A percentile compares a stretch with the other conserved stretches of the same genome.
These are phyloP conservation scores for Colletotrichum simmondsii DNA, from an alignment of 2,329 filamentous ascomycete genomes.

Conservation along the genomic window DNA sequence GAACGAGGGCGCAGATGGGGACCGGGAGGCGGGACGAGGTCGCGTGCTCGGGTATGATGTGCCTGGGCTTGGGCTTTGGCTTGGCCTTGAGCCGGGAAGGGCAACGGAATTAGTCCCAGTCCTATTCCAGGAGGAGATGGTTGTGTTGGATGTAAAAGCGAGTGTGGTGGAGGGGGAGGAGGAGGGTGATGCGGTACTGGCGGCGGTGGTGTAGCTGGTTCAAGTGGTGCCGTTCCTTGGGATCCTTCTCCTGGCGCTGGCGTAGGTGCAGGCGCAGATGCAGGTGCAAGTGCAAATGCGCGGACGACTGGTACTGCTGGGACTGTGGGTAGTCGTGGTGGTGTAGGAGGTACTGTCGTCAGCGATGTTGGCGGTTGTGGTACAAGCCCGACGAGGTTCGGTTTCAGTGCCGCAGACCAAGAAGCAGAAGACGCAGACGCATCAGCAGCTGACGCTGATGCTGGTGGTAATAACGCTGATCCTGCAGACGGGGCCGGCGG, in stretches of 20 bases:
- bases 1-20: conserved; percentile 33
- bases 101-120: neutral
- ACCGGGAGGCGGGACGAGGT: conserved; percentile 18
- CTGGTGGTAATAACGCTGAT: conserved; percentile 32
- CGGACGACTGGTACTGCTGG: neutral
- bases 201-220: neutral
- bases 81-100: neutral
- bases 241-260: neutral
- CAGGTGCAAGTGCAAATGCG: conserved; percentile 4
- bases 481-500: conserved; percentile 29
- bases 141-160: neutral
- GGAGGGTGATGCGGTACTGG: neutral
- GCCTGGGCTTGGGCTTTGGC: neutral
- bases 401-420: neutral
- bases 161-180: neutral
- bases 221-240: conserved; percentile 8
- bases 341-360: neutral
- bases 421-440: neutral
- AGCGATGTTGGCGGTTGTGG: neutral
- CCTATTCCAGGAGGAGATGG: neutral
- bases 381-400: neutral
- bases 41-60: neutral
- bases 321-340: neutral
- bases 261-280: neutral
- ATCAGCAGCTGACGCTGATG: conserved; percentile 29